These are phyloP conservation scores for Coniophora puteana DNA, from an alignment of 1,284 basidiomycete species.

Conservation along the genomic window DNA sequence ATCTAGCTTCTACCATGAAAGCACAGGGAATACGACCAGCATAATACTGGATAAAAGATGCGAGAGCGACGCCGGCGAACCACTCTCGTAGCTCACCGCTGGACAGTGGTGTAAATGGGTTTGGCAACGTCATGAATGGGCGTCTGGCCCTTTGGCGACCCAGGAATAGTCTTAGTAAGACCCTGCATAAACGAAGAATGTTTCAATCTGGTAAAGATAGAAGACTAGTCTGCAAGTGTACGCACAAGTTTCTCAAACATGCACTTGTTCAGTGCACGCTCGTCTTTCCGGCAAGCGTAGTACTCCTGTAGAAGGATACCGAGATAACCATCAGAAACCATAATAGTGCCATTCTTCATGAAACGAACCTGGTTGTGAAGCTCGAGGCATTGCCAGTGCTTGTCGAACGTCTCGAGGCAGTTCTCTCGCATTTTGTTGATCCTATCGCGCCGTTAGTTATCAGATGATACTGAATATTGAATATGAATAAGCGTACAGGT, in stretches of 20 bases:
- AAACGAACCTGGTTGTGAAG: slow-evolving; percentile 84
- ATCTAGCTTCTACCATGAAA: too few relatives aligned
- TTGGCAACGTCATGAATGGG: slow-evolving; percentile 90
- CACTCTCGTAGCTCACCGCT: too few relatives aligned
- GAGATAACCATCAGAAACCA: slow-evolving; percentile 4
- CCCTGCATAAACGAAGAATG: slow-evolving; percentile 49
- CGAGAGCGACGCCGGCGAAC: not conserved
- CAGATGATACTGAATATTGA: not conserved
- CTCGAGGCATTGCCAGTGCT: slow-evolving; percentile 96
- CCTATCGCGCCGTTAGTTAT: slow-evolving; percentile 38
- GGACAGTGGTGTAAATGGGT: slow-evolving; percentile 76
- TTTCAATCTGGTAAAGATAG: slow-evolving; percentile 2
- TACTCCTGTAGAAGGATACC: slow-evolving; percentile 55
- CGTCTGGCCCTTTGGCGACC: slow-evolving; percentile 79
- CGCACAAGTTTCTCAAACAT: slow-evolving; percentile 94
- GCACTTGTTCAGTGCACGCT: slow-evolving; percentile 89
- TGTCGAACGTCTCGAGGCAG: slow-evolving; percentile 86
- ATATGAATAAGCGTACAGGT: slow-evolving; percentile 72
- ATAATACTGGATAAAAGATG: too few relatives aligned
- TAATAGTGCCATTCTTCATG: not conserved
- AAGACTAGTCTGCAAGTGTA: slow-evolving; percentile 10
- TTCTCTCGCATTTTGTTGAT: slow-evolving; percentile 92
- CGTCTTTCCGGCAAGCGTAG: slow-evolving; percentile 87
- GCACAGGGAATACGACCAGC: too few relatives aligned
- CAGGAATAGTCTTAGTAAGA: slow-evolving; percentile 90